Base-by-base conservation (phyloP, 2,329 filamentous ascomycete species). In the Diplocarpon mali region DNA sequence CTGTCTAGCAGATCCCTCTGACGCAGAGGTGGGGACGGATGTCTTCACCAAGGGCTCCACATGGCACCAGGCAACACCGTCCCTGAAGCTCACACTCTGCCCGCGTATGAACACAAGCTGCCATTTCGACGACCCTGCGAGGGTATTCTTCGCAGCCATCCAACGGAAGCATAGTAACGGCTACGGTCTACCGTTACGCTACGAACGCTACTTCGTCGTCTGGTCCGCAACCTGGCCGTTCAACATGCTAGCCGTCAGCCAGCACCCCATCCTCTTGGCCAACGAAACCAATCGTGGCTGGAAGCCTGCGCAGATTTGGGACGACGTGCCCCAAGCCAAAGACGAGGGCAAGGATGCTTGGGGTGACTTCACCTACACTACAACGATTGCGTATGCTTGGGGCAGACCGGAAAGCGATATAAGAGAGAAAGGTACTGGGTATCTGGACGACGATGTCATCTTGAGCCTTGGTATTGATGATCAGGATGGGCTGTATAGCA, bases 21-120 rank as follows among this genome's bases (percentile, higher is more conserved):
- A 12, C 30, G 44, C 44, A 14, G 47, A 54, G 9, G 35, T 51
- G 2, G 15, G 29, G 10, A 40, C 36, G 9, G 44, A 47, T 11
- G 37, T 47, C 17, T 53, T 48, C 31, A 47, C 49, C 16, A 43
- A 39, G 14, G 49, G 36, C 13, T 44, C 57, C 14, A 57, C 59
- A 36, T 66, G 62, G 63, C 64, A 66, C 46, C 64, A 66, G 54
- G 58, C 62, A 2, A 64, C 62, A n/a, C 64, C 64, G 37, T 54
- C 63, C 10, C 52, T 66, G 11, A 61, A 59, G 34, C 54, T 66
- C 12, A 53, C 65, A 17, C 60, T 66, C 12, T 66, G 64, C 41
- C 52, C 53, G 31, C 52, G 61, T 8, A 53, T 45, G 10, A 55
- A 60, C 38, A 38, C 39, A 10, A 51, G 51, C 16, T 62, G 60